Conservation (phyloP, 2,329 filamentous ascomycete species). For the Fusarium sp. region DNA sequence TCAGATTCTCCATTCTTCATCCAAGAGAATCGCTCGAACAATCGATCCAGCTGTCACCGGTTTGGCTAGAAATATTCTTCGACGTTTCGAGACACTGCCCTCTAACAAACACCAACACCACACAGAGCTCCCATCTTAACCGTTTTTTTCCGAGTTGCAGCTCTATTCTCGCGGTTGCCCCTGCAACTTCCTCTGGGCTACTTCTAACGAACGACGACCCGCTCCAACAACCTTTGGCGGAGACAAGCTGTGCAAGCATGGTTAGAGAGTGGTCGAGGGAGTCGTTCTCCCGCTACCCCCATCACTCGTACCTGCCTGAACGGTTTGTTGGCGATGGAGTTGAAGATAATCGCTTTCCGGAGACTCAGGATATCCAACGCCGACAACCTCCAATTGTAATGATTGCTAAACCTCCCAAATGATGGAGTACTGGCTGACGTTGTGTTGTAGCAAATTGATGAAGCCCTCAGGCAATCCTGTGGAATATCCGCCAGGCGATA, state of each 20-base stretch:
- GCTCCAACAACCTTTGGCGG: not conserved
- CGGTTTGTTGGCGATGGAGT: slow-evolving; percentile 45
- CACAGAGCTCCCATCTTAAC: not conserved
- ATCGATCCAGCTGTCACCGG: not conserved
- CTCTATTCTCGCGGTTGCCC: not conserved
- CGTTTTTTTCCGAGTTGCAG: not conserved
- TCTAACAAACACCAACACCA: not conserved
- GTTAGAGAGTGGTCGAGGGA: slow-evolving; percentile 56
- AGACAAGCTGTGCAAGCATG: slow-evolving; percentile 46
- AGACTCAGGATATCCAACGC: slow-evolving; percentile 50
- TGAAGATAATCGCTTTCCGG: slow-evolving; percentile 52
- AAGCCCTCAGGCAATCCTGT: slow-evolving; percentile 63
- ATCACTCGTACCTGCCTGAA: slow-evolving; percentile 46
- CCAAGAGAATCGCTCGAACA: not conserved
- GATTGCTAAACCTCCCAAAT: not conserved
- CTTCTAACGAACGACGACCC: not conserved
- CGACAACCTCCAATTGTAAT: slow-evolving; percentile 55
- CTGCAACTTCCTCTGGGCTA: not conserved
- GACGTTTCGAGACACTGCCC: not conserved
- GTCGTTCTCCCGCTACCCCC: slow-evolving; percentile 53
- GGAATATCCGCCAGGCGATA: slow-evolving; percentile 62
- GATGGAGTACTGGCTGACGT: slow-evolving; percentile 21
- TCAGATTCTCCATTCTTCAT: not conserved
- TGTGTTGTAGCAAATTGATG: slow-evolving; percentile 60
- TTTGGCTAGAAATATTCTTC: not conserved